Evolutionary conservation across 2,329 filamentous ascomycete genomes (phyloP), one percentile per base, ranked within the genome.

Genomic region (Penicillium sp.): DNA sequence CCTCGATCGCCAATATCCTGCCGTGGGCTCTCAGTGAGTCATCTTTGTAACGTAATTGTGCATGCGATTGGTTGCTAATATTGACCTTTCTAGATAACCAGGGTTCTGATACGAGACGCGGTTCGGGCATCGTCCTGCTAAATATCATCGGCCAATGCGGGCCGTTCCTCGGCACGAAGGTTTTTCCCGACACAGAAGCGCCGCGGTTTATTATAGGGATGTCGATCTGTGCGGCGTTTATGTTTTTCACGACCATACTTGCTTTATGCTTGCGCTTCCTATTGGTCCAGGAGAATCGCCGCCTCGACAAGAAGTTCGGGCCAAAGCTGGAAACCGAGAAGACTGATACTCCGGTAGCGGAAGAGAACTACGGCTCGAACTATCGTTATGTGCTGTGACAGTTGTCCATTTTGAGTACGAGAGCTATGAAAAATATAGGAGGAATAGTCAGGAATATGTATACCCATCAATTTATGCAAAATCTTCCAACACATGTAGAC

Each of bases 1-100:
- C 84, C 0, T 80, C 79, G 59, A 82, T 89, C 29, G 81, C 82
- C 3, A 87, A 88, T 54, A 84, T 86, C 7, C 78, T 89, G 31
- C 84, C 86, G 0, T 87, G 86, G 66, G 84, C 86, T 1, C 67
- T 85, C 2, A 79, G 72, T 72, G 64, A 53, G 67, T 64, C 44
- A 43, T 39, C 27, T 7, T 27, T 8, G n/a, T 8, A 27, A 27
- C 13, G 4, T 35, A 1, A 42, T 12, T 39, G 23, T n/a, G 18
- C 4, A 39, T 39, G 10, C 23, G 13, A 24, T 12, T 23, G 6
- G 32, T 25, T 40, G 8, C 43, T 35, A 8, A 24, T 6, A 4
- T 13, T 24, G 3, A 12, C n/a, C 25, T 7, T 27, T 46, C 7
- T 42, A 73, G 83, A 87, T 64, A 88, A 88, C 63, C 83, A 87